Base-by-base conservation (phyloP, 257 asterid genomes). In the Knoxia roxburghii region DNA sequence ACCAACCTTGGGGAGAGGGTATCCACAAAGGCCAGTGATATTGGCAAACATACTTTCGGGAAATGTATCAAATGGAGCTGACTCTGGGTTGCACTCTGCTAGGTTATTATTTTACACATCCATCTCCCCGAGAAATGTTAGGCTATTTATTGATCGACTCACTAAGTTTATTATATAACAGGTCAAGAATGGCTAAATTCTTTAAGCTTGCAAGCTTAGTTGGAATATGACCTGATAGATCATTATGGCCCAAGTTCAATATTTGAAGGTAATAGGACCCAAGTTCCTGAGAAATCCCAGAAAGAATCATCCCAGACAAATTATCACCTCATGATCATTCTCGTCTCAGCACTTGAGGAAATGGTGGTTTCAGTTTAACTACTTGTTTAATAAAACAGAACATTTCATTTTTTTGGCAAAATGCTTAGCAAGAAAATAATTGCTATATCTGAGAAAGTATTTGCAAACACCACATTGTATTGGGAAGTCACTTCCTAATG, bases 1-100 rank as follows among this genome's bases (percentile, higher is more conserved):
- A 45, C 73, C 80, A 73, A 97, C 89, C 8, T 26, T 7, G 0
- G 83, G 82, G 4, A 93, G 87, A 59, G 98, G 98, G 82, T 82
- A 85, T 13, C 97, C 98, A 67, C 98, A 93, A 17, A 93, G n/a
- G 96, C 9, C 97, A 0, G 95, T 82, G 52, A 83, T 93, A 60
- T 93, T 93, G 0, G 77, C 79, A 53, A 89, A 93, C 65, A 85
- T 69, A 54, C 65, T 73, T 26, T 83, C 96, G 0, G 90, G 90
- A 67, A 93, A 88, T 0, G 98, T 93, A 65, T 85, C 94, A 9
- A 93, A 86, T 7, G 95, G 96, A 23, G 89, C 91, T 1, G 90
- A 83, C 54, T 86, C 87, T 0, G 98, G 98, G 55, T 89, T 93
- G 77, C 35, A 8, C 23, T 97, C 98, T 0, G 95, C 76, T 4